A percentile compares a stretch with the other conserved stretches of the same genome.
Conservation (phyloP, 768 basidiomycete species). For the Leccinum barrowsii region DNA sequence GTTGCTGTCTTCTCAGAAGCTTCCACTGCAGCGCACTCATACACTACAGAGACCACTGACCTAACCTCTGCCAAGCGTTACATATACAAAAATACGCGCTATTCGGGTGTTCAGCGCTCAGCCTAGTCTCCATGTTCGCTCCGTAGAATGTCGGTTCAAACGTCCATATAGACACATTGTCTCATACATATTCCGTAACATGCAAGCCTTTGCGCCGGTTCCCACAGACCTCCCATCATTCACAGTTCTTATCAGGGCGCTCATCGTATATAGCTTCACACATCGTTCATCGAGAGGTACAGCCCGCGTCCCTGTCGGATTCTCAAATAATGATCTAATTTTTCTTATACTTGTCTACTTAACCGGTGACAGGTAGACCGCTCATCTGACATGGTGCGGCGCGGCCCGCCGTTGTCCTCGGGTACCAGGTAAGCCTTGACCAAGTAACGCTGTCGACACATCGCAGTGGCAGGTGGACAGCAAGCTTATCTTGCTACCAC, state of each 20-base stretch:
- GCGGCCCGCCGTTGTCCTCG: slow-evolving; percentile 1
- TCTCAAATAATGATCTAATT: slow-evolving; percentile 24
- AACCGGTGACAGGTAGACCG: slow-evolving; percentile 22
- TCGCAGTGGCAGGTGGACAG: slow-evolving; percentile 1
- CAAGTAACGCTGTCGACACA: slow-evolving; percentile 21
- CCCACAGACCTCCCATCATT: slow-evolving; percentile 46
- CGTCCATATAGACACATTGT: not conserved
- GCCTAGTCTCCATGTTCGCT: not conserved
- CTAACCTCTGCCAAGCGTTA: not conserved
- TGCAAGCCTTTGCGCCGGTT: slow-evolving; percentile 15
- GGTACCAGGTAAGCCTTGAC: slow-evolving; percentile 20
- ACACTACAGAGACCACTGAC: not conserved
- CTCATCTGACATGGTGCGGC: slow-evolving; percentile 14
- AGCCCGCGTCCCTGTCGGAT: slow-evolving; percentile 30
- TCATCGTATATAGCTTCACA: slow-evolving; percentile 37
- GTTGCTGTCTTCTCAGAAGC: slow-evolving; percentile 10
- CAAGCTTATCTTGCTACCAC: not conserved
- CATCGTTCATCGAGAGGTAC: slow-evolving; percentile 26
- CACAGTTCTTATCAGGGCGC: slow-evolving; percentile 45
- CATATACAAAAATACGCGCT: not conserved
- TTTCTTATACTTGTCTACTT: slow-evolving; percentile 13
- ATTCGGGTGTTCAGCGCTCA: not conserved
- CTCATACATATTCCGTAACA: slow-evolving; percentile 9
- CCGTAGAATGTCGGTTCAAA: not conserved
- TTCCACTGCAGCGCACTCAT: not conserved